These are phyloP conservation scores for Diaporthe batatas DNA, from an alignment of 2,329 filamentous ascomycete species.

Conservation along the genomic window DNA sequence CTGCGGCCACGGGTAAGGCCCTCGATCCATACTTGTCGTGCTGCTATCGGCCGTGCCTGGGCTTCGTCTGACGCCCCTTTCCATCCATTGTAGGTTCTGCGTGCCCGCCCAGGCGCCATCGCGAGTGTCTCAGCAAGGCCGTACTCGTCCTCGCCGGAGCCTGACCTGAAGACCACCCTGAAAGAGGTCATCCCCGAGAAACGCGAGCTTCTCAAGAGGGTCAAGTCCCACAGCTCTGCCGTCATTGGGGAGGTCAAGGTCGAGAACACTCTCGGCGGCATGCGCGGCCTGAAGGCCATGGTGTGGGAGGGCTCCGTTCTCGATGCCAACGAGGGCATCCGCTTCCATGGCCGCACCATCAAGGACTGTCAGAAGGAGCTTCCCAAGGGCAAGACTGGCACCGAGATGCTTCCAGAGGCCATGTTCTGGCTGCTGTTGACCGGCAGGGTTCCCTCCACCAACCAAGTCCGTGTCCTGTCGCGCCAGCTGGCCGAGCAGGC, in stretches of 20 bases:
- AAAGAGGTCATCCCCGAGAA: constrained; percentile 89
- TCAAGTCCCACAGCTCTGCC: constrained; percentile 87
- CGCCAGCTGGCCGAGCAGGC: constrained; percentile 90
- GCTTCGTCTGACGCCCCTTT: background rate
- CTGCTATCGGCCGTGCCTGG: background rate
- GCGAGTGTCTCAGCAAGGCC: constrained; percentile 58
- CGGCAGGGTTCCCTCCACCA: constrained; percentile 86
- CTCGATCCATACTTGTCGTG: background rate
- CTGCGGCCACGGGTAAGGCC: constrained; percentile 35
- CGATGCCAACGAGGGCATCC: constrained; percentile 96
- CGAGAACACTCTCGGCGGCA: constrained; percentile 93
- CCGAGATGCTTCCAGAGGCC: constrained; percentile 97
- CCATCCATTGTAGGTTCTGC: constrained; percentile 47
- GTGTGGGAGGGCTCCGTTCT: constrained; percentile 98
- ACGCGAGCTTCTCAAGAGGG: constrained; percentile 91
- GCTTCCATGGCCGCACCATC: constrained; percentile 97
- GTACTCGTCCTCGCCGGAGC: constrained; percentile 83
- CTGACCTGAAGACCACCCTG: constrained; percentile 89
- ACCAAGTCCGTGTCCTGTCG: constrained; percentile 86
- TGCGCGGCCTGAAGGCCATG: constrained; percentile 98
- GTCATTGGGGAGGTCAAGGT: constrained; percentile 93
- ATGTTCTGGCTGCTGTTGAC: constrained; percentile 99
- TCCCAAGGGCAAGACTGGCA: constrained; percentile 91
- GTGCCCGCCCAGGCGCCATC: constrained; percentile 43
- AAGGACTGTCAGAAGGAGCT: constrained; percentile 96